A percentile compares a stretch with the other conserved stretches of the same genome.
Evolutionary conservation across 2,329 filamentous ascomycete genomes (phyloP).

Genomic region (Plenodomus biglobosus): DNA sequence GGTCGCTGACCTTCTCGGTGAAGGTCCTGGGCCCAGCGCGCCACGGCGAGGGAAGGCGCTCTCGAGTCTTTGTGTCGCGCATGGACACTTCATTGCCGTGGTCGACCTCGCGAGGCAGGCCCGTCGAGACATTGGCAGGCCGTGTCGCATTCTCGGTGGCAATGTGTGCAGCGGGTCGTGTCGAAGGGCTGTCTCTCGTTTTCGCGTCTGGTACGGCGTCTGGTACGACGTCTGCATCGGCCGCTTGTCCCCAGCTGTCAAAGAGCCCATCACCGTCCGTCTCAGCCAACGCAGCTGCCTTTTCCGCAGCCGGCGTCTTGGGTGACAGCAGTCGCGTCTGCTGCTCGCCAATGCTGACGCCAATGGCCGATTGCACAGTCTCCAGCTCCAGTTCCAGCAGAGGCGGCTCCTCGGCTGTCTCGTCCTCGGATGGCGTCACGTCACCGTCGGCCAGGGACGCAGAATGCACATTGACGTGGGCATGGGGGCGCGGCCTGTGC

Average conservation of each 20-base stretch:
- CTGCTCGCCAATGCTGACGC: conserved; percentile 60
- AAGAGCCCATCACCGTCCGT: conserved; percentile 52
- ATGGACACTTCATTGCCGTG: conserved; percentile 6
- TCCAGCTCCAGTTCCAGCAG: conserved; percentile 41
- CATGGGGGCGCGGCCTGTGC: conserved; percentile 33
- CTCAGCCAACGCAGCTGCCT: conserved; percentile 58
- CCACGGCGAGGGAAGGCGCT: conserved; percentile 51
- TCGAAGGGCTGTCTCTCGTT: neutral
- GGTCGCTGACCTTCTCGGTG: conserved; percentile 37
- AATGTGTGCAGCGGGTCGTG: neutral
- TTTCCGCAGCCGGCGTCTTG: conserved; percentile 60
- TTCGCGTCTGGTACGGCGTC: conserved; percentile 5
- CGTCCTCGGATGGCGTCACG: conserved; percentile 51
- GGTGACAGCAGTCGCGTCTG: conserved; percentile 61
- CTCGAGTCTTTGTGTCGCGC: conserved; percentile 15
- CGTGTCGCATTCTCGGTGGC: neutral
- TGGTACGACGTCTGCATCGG: too few relatives aligned
- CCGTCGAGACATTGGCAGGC: too few relatives aligned
- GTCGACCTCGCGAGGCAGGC: neutral
- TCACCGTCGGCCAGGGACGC: conserved; percentile 44
- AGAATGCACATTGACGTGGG: conserved; percentile 47
- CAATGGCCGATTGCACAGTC: conserved; percentile 53
- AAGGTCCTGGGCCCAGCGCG: conserved; percentile 43
- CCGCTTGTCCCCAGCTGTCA: conserved; percentile 42
- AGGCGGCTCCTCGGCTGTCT: conserved; percentile 36